Evolutionary conservation across 2,329 filamentous ascomycete species (phyloP).

Genomic region (Pyrenochaeta sp.): DNA sequence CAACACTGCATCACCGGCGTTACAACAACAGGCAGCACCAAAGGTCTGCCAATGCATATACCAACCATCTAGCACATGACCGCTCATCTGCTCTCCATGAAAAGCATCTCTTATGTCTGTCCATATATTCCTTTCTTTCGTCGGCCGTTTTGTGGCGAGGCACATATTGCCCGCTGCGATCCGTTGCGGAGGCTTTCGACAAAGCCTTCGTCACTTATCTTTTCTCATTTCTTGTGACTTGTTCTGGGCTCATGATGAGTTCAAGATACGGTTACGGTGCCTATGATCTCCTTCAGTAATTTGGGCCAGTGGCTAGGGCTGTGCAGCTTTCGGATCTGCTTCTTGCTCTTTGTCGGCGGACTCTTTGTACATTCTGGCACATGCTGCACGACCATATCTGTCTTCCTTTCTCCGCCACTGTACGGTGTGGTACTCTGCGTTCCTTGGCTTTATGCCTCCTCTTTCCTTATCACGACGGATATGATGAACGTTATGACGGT

Average conservation of each 20-base stretch:
- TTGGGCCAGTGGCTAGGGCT: conserved; percentile 7
- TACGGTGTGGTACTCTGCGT: conserved; percentile 21
- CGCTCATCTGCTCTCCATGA: conserved; percentile 25
- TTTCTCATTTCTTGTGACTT: conserved; percentile 19
- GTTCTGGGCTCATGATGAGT: conserved; percentile 28
- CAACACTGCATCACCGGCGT: conserved; percentile 43
- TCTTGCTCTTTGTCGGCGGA: conserved; percentile 14
- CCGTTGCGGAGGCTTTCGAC: conserved; percentile 14
- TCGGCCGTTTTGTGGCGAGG: conserved; percentile 18
- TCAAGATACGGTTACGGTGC: conserved; percentile 36
- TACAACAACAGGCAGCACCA: conserved; percentile 33
- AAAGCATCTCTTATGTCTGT: conserved; percentile 46
- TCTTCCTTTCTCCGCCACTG: conserved; percentile 23
- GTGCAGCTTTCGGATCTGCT: conserved; percentile 3
- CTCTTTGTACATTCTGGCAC: conserved; percentile 36
- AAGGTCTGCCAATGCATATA: conserved; percentile 30
- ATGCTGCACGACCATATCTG: conserved; percentile 26
- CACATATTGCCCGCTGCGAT: conserved; percentile 21
- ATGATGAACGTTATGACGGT: conserved; percentile 33
- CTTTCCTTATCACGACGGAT: conserved; percentile 33
- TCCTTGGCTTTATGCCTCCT: conserved; percentile 20
- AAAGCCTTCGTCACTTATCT: conserved; percentile 16
- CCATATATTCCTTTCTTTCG: conserved; percentile 26
- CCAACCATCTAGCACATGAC: conserved; percentile 28
- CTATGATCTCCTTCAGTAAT: conserved; percentile 37